A percentile compares a stretch with the other conserved stretches of the same genome.
These are phyloP conservation scores for Simmondsia chinensis DNA, from an alignment of 148 eudicot genomes.

Conservation along the genomic window DNA sequence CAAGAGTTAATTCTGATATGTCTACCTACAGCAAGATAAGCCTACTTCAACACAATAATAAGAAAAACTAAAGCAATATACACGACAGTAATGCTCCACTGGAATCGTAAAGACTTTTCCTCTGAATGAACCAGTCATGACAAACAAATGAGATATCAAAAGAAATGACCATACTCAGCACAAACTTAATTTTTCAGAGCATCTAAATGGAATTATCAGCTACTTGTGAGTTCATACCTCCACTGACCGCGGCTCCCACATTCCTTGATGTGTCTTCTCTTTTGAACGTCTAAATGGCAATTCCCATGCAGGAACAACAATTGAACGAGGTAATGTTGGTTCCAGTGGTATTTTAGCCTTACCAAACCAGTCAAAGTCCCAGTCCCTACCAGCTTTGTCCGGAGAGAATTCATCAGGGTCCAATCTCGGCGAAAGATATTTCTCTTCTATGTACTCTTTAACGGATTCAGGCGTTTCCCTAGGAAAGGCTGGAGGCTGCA, in stretches of 20 bases:
- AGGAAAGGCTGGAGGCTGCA: constrained; percentile 95
- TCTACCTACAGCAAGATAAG: constrained; percentile 48
- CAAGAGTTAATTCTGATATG: constrained; percentile 60
- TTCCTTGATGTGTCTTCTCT: constrained; percentile 18
- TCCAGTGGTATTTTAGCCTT: constrained; percentile 64
- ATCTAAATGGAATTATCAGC: background rate
- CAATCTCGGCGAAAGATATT: constrained; percentile 68
- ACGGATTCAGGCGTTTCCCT: constrained; percentile 72
- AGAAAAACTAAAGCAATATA: constrained; percentile 1
- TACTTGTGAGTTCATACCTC: constrained; percentile 50
- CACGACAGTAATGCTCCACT: background rate
- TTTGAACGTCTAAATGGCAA: constrained; percentile 74
- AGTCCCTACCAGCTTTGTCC: constrained; percentile 74
- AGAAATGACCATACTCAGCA: no score
- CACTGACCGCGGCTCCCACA: constrained; percentile 78
- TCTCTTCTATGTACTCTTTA: constrained; percentile 59
- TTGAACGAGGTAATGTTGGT: constrained; percentile 70
- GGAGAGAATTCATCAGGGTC: constrained; percentile 84
- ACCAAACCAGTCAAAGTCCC: constrained; percentile 97
- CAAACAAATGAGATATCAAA: no score
- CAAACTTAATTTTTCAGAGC: constrained; percentile 1
- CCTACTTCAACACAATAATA: constrained; percentile 9
- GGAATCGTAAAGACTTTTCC: background rate
- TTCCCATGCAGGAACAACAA: constrained; percentile 82
- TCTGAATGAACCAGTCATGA: no score